A percentile compares a stretch with the other conserved stretches of the same genome.
These are phyloP conservation scores for Nematocida ironsii DNA, from an alignment of 371 early-diverging fungal genomes.

Conservation along the genomic window DNA sequence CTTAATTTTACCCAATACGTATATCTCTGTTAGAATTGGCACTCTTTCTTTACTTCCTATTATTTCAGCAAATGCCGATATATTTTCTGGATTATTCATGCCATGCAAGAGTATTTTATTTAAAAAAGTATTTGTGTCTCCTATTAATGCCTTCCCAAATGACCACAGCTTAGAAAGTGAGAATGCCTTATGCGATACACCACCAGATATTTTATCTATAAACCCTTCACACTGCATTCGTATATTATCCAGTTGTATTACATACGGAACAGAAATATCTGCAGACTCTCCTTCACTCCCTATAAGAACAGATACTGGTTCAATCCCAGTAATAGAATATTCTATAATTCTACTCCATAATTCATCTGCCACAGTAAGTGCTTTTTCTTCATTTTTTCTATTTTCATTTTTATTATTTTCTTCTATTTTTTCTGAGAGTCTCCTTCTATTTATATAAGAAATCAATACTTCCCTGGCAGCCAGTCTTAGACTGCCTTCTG, in stretches of 20 bases:
- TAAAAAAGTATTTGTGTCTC: neutral
- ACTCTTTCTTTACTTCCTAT: neutral
- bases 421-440: neutral
- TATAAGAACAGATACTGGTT: neutral
- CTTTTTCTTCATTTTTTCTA: neutral
- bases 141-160: conserved; percentile 3
- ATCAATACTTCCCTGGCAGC: neutral
- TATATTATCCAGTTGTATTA: neutral
- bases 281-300: neutral
- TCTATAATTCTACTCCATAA: neutral
- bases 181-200: neutral
- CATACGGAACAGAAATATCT: neutral
- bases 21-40: conserved; percentile 8
- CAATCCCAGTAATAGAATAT: neutral
- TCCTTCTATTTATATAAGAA: neutral
- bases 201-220: conserved; percentile 2
- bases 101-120: conserved; percentile 8
- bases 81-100: neutral
- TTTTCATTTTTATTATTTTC: neutral
- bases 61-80: neutral
- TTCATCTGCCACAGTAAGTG: neutral
- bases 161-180: conserved; percentile 17
- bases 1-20: neutral
- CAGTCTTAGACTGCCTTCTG: neutral
- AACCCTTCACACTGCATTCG: neutral